These are phyloP conservation scores for Leishmania turanica DNA, from an alignment of 208 protist species.

Conservation along the genomic window DNA sequence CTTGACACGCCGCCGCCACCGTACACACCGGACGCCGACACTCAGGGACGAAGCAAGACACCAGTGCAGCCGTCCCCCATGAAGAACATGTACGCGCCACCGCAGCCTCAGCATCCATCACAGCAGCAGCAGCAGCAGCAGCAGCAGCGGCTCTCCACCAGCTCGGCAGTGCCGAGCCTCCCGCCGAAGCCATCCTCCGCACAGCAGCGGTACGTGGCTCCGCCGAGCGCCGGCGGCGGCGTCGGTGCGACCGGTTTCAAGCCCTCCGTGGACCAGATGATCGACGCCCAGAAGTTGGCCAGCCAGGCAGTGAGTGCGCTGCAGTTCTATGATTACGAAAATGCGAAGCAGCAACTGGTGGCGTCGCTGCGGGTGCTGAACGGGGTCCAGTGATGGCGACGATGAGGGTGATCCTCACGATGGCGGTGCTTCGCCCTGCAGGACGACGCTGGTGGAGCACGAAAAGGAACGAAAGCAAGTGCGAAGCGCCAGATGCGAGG, in stretches of 20 bases:
- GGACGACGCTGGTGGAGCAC: not conserved
- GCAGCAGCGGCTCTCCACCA: not conserved
- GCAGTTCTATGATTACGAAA: slow-evolving; percentile 79
- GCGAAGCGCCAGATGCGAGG: not conserved
- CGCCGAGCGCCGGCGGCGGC: slow-evolving; percentile 1
- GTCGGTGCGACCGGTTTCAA: slow-evolving; percentile 7
- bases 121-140: not conserved
- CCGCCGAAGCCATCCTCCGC: not conserved
- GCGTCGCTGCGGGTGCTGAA: slow-evolving; percentile 52
- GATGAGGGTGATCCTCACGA: not conserved
- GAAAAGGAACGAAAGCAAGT: not conserved
- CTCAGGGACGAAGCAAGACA: not conserved
- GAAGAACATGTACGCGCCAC: not conserved
- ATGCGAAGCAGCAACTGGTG: slow-evolving; percentile 53
- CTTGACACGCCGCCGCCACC: slow-evolving; percentile 14
- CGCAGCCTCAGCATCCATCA: not conserved
- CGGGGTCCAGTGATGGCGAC: slow-evolving; percentile 12
- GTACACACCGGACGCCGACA: slow-evolving; percentile 7
- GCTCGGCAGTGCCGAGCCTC: not conserved
- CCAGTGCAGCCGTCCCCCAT: not conserved
- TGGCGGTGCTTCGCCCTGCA: not conserved
- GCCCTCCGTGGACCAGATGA: slow-evolving; percentile 70
- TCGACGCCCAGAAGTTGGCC: slow-evolving; percentile 79
- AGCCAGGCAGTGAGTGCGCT: slow-evolving; percentile 75
- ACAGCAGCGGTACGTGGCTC: slow-evolving; percentile 12